Percentiles rank a stretch among this genome's conserved stretches.
Evolutionary conservation across 2,329 filamentous ascomycete species (phyloP).

Genomic region (Cladosporium sp.): DNA sequence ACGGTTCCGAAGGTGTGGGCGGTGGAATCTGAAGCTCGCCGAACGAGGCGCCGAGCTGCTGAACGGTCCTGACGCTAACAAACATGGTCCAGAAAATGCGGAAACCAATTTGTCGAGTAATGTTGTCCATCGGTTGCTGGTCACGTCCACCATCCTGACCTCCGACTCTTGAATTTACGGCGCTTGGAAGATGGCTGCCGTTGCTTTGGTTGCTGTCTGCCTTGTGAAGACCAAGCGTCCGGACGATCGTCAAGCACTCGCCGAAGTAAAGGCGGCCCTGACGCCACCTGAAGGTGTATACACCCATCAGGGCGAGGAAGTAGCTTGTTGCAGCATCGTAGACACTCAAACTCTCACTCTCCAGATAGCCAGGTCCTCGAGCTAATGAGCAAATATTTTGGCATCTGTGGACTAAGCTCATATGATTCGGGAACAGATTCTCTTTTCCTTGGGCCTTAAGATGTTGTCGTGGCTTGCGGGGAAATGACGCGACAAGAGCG

Average conservation of each 20-base stretch:
- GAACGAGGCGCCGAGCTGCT: slow-evolving; percentile 72
- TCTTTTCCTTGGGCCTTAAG: slow-evolving; percentile 67
- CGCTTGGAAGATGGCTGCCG: slow-evolving; percentile 35
- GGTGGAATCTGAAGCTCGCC: slow-evolving; percentile 74
- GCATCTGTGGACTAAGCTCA: slow-evolving; percentile 70
- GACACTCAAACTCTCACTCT: slow-evolving; percentile 54
- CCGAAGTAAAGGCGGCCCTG: slow-evolving; percentile 69
- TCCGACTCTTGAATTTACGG: slow-evolving; percentile 40
- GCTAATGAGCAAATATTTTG: slow-evolving; percentile 68
- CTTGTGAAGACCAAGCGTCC: slow-evolving; percentile 66
- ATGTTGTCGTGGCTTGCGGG: slow-evolving; percentile 67
- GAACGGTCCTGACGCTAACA: slow-evolving; percentile 69
- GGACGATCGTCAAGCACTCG: slow-evolving; percentile 69
- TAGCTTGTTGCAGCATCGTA: slow-evolving; percentile 73
- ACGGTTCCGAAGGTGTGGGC: slow-evolving; percentile 70
- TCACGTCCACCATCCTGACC: slow-evolving; percentile 36
- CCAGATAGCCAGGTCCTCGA: slow-evolving; percentile 60
- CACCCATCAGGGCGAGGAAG: slow-evolving; percentile 66
- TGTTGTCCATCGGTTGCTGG: slow-evolving; percentile 44
- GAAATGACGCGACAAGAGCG: slow-evolving; percentile 72
- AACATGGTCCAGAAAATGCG: slow-evolving; percentile 80
- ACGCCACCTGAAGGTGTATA: slow-evolving; percentile 68
- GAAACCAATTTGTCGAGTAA: slow-evolving; percentile 56
- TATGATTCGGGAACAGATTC: slow-evolving; percentile 66
- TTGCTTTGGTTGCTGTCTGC: slow-evolving; percentile 46